Conservation (phyloP, 1,284 basidiomycete genomes). For the Fistulina hepatica region DNA sequence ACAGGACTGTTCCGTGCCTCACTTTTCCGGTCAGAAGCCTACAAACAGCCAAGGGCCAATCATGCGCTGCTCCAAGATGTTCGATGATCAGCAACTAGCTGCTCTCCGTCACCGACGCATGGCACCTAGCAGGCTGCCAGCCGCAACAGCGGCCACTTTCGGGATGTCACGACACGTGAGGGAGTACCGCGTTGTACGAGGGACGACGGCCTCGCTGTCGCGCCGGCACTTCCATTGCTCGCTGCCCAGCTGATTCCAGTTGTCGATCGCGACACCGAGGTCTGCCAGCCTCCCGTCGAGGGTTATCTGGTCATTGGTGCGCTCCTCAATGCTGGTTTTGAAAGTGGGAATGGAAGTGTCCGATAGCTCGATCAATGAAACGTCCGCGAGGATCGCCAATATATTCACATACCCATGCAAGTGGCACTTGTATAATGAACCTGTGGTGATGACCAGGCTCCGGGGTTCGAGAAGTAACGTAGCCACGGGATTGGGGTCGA, state of each 20-base stretch:
- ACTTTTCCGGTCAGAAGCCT: too few species aligned
- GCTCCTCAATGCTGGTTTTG: too few species aligned
- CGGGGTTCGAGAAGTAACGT: constrained; percentile 75
- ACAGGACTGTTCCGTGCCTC: too few species aligned
- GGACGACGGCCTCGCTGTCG: constrained; percentile 36
- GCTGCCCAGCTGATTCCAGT: constrained; percentile 39
- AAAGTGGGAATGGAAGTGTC: constrained; percentile 33
- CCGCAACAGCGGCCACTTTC: constrained; percentile 41
- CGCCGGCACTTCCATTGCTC: constrained; percentile 29
- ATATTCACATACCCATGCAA: constrained; percentile 49
- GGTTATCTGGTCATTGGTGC: too few species aligned
- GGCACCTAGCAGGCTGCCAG: neutral
- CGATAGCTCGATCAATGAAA: constrained; percentile 1
- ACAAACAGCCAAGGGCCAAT: too few species aligned
- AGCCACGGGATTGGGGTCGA: constrained; percentile 55
- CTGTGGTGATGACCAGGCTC: constrained; percentile 69
- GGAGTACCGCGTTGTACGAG: constrained; percentile 60
- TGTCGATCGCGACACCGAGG: constrained; percentile 37
- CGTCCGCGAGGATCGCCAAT: constrained; percentile 1
- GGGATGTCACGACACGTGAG: constrained; percentile 81
- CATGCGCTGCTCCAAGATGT: too few species aligned
- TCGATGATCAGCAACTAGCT: too few species aligned
- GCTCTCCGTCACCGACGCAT: neutral
- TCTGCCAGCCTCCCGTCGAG: constrained; percentile 17
- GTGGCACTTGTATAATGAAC: constrained; percentile 54